Evolutionary conservation across 768 basidiomycete genomes (phyloP).

Genomic region (Lyophyllum shimeji): DNA sequence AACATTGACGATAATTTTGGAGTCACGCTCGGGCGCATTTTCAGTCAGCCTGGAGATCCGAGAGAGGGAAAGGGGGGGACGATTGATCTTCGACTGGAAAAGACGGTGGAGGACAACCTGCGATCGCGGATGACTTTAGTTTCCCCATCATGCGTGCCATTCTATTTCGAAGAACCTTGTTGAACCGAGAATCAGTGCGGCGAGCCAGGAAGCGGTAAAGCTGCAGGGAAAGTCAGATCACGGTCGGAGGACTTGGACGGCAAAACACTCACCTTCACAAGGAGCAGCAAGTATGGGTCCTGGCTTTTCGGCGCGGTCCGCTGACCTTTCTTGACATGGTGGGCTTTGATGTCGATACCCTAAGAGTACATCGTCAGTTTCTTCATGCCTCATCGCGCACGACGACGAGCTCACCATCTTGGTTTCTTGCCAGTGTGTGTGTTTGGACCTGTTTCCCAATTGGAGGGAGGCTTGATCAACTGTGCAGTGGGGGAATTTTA

Average conservation of each 20-base stretch:
- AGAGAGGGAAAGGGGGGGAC: constrained; percentile 93
- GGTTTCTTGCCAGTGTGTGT: constrained; percentile 59
- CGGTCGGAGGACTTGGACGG: not conserved
- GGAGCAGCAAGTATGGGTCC: constrained; percentile 97
- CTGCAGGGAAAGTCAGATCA: constrained; percentile 40
- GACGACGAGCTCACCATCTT: constrained; percentile 78
- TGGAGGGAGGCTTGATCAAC: constrained; percentile 59
- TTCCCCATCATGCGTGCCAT: not conserved
- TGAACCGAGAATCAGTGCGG: constrained; percentile 93
- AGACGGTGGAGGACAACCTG: constrained; percentile 94
- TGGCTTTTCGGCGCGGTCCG: constrained; percentile 96
- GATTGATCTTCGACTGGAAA: constrained; percentile 97
- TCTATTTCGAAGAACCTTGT: constrained; percentile 62
- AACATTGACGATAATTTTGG: constrained; percentile 87
- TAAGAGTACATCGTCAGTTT: constrained; percentile 28
- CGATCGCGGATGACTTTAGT: constrained; percentile 15
- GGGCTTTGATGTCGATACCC: constrained; percentile 95
- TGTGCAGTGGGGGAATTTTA: constrained; percentile 51
- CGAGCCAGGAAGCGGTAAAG: constrained; percentile 99
- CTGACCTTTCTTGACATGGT: constrained; percentile 98
- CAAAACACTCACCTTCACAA: constrained; percentile 79
- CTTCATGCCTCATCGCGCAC: constrained; percentile 18
- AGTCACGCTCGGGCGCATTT: constrained; percentile 59
- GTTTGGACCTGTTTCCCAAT: constrained; percentile 44
- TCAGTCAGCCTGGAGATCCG: constrained; percentile 84